Percentiles rank a stretch among this genome's conserved stretches.
Conservation (phyloP, 441 rosid species). For the Pelargonium myrrhifolium region DNA sequence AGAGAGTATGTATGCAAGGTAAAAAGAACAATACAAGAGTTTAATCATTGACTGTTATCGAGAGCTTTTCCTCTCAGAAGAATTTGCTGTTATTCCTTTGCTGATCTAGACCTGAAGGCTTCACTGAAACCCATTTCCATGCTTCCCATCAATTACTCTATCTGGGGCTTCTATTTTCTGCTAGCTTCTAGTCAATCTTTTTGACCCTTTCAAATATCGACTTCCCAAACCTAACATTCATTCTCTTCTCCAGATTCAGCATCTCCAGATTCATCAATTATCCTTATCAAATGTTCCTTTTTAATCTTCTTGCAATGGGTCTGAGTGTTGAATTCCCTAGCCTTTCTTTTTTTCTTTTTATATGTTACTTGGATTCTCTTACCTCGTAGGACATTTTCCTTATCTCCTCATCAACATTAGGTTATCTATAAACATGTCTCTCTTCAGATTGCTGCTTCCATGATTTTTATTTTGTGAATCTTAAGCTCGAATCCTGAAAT, state of each 20-base stretch:
- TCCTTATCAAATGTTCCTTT: slow-evolving; percentile 18
- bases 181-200: neutral
- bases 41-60: slow-evolving; percentile 41
- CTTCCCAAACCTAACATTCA: neutral
- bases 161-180: neutral
- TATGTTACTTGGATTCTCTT: neutral
- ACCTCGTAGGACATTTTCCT: neutral
- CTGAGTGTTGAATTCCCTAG: slow-evolving; percentile 3
- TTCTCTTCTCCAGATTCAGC: slow-evolving; percentile 16
- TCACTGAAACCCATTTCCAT: slow-evolving; percentile 4
- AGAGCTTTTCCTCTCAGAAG: slow-evolving; percentile 31
- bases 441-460: slow-evolving; percentile 11
- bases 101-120: slow-evolving; percentile 17
- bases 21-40: slow-evolving; percentile 45
- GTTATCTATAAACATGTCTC: neutral
- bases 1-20: slow-evolving; percentile 99
- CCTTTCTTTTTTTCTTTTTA: slow-evolving; percentile 12
- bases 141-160: slow-evolving; percentile 10
- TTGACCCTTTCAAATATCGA: neutral
- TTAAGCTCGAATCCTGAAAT: slow-evolving; percentile 11
- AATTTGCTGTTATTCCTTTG: slow-evolving; percentile 25
- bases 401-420: neutral
- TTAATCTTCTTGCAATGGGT: slow-evolving; percentile 20
- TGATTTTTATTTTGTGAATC: slow-evolving; percentile 3
- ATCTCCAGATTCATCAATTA: slow-evolving; percentile 15